Evolutionary conservation across 805 yeast genomes (phyloP), one percentile per base, ranked within the genome.

Genomic region (Lipomyces orientalis): DNA sequence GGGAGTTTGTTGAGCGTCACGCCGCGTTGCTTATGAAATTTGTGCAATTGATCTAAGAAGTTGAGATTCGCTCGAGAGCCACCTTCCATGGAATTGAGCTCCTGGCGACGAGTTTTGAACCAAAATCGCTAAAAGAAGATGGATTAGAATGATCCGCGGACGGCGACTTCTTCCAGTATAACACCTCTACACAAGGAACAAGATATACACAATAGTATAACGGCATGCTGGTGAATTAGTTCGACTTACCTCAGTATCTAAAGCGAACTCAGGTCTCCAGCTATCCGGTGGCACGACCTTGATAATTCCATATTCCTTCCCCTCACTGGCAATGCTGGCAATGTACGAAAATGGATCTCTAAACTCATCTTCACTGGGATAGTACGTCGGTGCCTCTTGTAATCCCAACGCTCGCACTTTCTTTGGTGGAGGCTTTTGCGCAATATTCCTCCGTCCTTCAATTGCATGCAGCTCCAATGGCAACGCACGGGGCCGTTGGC

Each of bases 231-330:
- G 19, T 6, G 22, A 0, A 16, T 19, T 12, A 7, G 22, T 46
- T 37, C 71, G 10, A 43, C 49, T 62, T 58, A 66, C 67, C 62
- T 79, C 78, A 2, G 76, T 67, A 65, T 78, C 79, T 4, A 79
- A 65, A 33, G 75, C 71, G 58, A 79, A 78, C 58, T 65, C 67
- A 8, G 82, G 88, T 22, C 78, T 75, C 80, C 85, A 85, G 1
- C 71, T 73, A 0, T 67, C 66, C 0, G 94, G 93, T 4, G 96
- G 88, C 6, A 85, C 80, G 1, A 93, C 76, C 74, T 93, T 93
- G 56, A 92, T 78, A 74, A 95, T 93, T 0, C 97, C 97, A 76
- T 83, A 86, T 35, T 79, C 76, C 39, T 76, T 78, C 1, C 95
- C 97, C 9, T 82, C 73, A 0, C 82, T 80, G 12, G 79, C 76